A percentile compares a stretch with the other conserved stretches of the same genome.
Evolutionary conservation across 2,329 filamentous ascomycete species (phyloP).

Genomic region (Sordariomycetes sp.): DNA sequence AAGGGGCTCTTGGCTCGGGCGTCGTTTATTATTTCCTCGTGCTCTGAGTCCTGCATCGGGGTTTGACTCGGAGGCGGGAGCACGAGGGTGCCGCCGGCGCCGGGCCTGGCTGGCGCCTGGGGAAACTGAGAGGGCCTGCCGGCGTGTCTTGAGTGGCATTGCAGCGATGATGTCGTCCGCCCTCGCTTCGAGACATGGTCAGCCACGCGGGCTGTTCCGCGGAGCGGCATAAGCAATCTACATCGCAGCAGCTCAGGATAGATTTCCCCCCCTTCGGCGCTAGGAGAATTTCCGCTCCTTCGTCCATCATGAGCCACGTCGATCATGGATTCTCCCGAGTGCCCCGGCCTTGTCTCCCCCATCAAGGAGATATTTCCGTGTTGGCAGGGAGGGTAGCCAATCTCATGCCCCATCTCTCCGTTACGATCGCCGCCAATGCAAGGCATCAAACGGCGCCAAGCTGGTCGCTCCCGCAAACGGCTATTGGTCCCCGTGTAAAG

Average conservation of each 20-base stretch:
- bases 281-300: background rate
- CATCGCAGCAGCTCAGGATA: background rate
- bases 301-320: slow-evolving; percentile 1
- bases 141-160: background rate
- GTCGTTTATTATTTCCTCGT: background rate
- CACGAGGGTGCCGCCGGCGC: background rate
- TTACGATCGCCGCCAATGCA: background rate
- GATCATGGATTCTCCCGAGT: background rate
- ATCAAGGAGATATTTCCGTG: background rate
- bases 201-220: background rate
- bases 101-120: background rate
- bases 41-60: background rate
- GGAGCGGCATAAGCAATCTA: background rate
- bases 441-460: background rate
- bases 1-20: background rate
- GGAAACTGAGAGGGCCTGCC: background rate
- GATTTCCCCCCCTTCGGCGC: background rate
- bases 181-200: background rate
- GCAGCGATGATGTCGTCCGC: background rate
- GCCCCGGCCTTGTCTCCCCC: slow-evolving; percentile 2
- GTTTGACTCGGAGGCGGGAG: background rate
- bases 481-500: background rate
- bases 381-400: background rate
- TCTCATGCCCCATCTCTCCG: background rate
- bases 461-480: background rate